Base-by-base conservation (phyloP, 2,329 filamentous ascomycete species). In the Exophiala sp. region DNA sequence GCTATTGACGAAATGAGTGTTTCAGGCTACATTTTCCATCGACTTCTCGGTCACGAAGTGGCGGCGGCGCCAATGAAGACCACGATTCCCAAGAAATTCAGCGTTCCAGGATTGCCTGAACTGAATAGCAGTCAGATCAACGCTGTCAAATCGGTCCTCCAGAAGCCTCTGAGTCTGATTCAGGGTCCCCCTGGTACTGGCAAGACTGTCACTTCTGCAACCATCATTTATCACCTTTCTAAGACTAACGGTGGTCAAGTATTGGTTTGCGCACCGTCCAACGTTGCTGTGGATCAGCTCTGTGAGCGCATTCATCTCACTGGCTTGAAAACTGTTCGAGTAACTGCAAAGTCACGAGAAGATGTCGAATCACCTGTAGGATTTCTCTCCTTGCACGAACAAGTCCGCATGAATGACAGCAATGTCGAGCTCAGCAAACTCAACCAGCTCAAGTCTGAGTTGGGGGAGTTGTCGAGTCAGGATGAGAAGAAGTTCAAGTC, bases 401-500 rank as follows among this genome's bases (percentile, higher is more conserved):
- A 99, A 73, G 94, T 99, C 39, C 90, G 91, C 69, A 89, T 96
- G 85, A 94, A 96, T 62, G 94, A 97, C 69, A 95, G 88, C 71
- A 97, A 97, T 67, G 86, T 89, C 44, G 94, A 99, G 69, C 78
- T 99, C 54, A 86, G 87, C 66, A 97, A 96, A 71, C 83, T 97
- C 50, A 90, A 90, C 47, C 89, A 95, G 71, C 83, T 99, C 54
- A 99, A 99, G 80, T 86, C 81, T 52, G 91, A 96, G 65, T 78
- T 92, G 43, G 91, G 92, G 55, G 94, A 97, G 74, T 72, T 99
- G 58, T 94, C 90, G 3, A 95, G 89, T 65, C 88, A 95, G 71
- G 94, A 99, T 67, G 94, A 99, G 75, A 99, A 99, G 81, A 96
- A 95, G 67, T 94, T 94, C 78, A 96, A 96, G 75, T 89, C 95